A percentile compares a stretch with the other conserved stretches of the same genome.
phyloP scores from a whole-genome alignment of 495 filamentous ascomycete genomes.

The Neurospora sp. region DNA sequence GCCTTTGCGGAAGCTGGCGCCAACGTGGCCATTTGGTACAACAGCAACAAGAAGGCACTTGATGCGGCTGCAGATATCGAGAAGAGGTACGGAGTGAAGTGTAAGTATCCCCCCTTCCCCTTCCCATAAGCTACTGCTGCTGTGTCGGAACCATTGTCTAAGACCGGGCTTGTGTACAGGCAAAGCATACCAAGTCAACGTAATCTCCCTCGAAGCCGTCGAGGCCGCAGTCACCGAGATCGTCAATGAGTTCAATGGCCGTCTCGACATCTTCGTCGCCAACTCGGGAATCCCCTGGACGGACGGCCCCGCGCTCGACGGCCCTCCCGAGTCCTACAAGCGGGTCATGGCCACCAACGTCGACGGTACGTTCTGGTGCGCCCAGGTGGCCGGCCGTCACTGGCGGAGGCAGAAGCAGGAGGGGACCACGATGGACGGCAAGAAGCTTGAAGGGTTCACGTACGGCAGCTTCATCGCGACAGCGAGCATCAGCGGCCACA shows the following conservation, averaged over 20 bases:
- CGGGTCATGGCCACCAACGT: slow-evolving; percentile 65
- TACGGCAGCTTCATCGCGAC: slow-evolving; percentile 71
- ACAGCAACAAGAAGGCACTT: slow-evolving; percentile 60
- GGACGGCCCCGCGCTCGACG: slow-evolving; percentile 57
- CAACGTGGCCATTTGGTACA: slow-evolving; percentile 83
- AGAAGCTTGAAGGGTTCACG: slow-evolving; percentile 54
- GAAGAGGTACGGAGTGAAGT: slow-evolving; percentile 67
- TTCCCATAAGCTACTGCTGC: not conserved
- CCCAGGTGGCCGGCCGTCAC: slow-evolving; percentile 62
- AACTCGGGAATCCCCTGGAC: slow-evolving; percentile 73
- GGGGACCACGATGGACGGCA: slow-evolving; percentile 54
- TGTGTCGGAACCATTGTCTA: not conserved
- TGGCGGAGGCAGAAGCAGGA: slow-evolving; percentile 51
- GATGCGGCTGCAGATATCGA: slow-evolving; percentile 65
- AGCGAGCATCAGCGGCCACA: slow-evolving; percentile 73
- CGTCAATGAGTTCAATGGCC: slow-evolving; percentile 60
- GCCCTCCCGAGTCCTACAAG: slow-evolving; percentile 52
- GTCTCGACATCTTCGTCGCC: slow-evolving; percentile 71
- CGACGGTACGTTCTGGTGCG: slow-evolving; percentile 76
- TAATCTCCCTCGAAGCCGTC: slow-evolving; percentile 50
- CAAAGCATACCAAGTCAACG: slow-evolving; percentile 66
- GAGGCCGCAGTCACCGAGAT: slow-evolving; percentile 44
- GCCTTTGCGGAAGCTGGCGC: slow-evolving; percentile 72
- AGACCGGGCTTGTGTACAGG: slow-evolving; percentile 33
- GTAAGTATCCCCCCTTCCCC: slow-evolving; percentile 30